phyloP scores from a whole-genome alignment of 169 alveolate species.

The Plasmodium gaboni region DNA sequence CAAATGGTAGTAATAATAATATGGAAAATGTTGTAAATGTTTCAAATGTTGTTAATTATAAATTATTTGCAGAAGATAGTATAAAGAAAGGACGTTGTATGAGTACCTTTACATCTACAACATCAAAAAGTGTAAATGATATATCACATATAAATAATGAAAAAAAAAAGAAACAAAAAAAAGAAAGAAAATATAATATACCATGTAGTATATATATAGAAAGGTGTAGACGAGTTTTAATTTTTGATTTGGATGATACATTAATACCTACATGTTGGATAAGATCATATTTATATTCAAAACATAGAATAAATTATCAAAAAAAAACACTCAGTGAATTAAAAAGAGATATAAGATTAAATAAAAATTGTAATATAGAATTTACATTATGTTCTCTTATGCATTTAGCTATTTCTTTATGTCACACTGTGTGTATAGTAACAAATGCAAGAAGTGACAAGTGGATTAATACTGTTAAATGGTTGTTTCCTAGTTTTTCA shows the following conservation, averaged over 20 bases:
- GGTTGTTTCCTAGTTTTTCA: conserved; percentile 85
- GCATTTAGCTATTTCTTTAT: conserved; percentile 78
- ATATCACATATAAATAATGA: neutral
- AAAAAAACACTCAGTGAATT: conserved; percentile 78
- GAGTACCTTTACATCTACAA: neutral
- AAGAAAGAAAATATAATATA: neutral
- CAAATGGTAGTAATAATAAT: conserved; percentile 9
- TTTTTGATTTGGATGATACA: conserved; percentile 89
- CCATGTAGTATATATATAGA: conserved; percentile 31
- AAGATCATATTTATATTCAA: conserved; percentile 64
- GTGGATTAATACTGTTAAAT: conserved; percentile 85
- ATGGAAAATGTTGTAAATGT: conserved; percentile 3
- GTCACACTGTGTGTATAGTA: conserved; percentile 86
- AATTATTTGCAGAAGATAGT: neutral
- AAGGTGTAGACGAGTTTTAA: conserved; percentile 62
- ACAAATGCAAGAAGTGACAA: conserved; percentile 88
- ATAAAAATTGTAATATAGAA: conserved; percentile 78
- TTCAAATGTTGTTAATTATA: conserved; percentile 2
- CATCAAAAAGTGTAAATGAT: neutral
- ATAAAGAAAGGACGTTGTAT: neutral
- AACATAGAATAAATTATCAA: conserved; percentile 36
- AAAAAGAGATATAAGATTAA: conserved; percentile 80
- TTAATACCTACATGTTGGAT: conserved; percentile 90
- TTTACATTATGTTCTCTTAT: conserved; percentile 80
- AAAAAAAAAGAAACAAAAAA: neutral